These are phyloP conservation scores for Eucalyptus tenuipes DNA, from an alignment of 345 rosid genomes.

Conservation along the genomic window DNA sequence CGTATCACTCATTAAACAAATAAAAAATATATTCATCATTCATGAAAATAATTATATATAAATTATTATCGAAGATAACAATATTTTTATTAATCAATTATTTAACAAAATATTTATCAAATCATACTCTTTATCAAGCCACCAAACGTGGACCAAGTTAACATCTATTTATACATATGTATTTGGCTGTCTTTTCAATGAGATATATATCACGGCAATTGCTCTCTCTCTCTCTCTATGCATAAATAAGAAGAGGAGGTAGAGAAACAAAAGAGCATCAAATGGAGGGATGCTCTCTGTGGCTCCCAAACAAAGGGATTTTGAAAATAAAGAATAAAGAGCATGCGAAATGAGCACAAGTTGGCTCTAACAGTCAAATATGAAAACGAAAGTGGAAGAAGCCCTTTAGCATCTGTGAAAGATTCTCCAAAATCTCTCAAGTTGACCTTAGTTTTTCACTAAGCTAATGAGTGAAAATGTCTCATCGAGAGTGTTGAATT, in stretches of 20 bases:
- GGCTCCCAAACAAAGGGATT: neutral
- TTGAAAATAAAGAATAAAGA: neutral
- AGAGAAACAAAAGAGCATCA: neutral
- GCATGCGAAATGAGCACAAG: neutral
- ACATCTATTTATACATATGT: neutral
- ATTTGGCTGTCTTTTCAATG: neutral
- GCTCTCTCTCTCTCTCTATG: neutral
- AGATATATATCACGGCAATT: neutral
- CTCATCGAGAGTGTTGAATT: neutral
- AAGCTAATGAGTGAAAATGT: neutral
- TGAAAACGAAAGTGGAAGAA: neutral
- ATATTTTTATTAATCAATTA: neutral
- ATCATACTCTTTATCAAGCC: too few relatives aligned
- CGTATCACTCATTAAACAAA: fast-evolving
- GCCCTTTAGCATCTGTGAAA: neutral
- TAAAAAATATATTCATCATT: neutral
- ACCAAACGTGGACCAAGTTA: neutral
- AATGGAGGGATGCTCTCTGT: neutral
- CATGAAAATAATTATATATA: neutral
- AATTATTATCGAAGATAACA: neutral
- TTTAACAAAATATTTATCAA: too few relatives aligned
- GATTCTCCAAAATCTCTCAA: neutral
- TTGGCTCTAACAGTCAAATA: neutral
- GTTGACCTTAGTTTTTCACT: neutral
- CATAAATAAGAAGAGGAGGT: neutral